phyloP scores from a whole-genome alignment of 306 rosid genomes.

The Quillaja saponaria region DNA sequence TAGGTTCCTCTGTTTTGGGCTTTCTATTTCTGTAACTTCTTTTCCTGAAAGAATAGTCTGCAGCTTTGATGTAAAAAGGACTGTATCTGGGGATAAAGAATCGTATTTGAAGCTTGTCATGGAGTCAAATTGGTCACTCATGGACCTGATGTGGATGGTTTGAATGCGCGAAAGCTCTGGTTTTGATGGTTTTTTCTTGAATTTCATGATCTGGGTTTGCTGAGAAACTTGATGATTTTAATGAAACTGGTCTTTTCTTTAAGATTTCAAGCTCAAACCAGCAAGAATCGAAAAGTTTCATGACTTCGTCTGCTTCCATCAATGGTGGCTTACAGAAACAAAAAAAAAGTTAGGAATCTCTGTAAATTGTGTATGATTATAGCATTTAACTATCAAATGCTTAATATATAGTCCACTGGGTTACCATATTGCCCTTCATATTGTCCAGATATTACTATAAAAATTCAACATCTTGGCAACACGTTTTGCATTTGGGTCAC shows the following conservation, averaged over 20 bases:
- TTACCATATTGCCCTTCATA: constrained; percentile 41
- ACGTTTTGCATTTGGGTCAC: constrained; percentile 45
- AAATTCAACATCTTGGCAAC: constrained; percentile 30
- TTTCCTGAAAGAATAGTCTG: constrained; percentile 50
- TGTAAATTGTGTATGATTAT: constrained; percentile 22
- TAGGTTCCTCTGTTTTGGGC: constrained; percentile 21
- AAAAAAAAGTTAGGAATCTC: background rate
- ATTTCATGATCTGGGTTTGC: constrained; percentile 34
- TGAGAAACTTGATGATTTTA: constrained; percentile 31
- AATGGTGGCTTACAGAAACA: constrained; percentile 32
- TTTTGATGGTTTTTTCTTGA: constrained; percentile 25
- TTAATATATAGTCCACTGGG: constrained; percentile 1
- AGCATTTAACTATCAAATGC: constrained; percentile 9
- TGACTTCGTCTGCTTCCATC: constrained; percentile 64
- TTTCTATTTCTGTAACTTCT: constrained; percentile 20
- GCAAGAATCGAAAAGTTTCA: constrained; percentile 58
- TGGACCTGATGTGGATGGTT: background rate
- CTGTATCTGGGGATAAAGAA: constrained; percentile 39
- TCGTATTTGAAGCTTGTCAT: background rate
- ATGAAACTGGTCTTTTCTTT: constrained; percentile 28
- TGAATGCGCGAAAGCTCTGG: constrained; percentile 35
- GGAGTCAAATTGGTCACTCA: constrained; percentile 12
- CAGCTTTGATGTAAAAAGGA: constrained; percentile 37
- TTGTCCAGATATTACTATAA: constrained; percentile 24
- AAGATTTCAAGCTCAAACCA: constrained; percentile 59